Conservation (phyloP, 116 monocot species). For the Papilionanthe hybrid region DNA sequence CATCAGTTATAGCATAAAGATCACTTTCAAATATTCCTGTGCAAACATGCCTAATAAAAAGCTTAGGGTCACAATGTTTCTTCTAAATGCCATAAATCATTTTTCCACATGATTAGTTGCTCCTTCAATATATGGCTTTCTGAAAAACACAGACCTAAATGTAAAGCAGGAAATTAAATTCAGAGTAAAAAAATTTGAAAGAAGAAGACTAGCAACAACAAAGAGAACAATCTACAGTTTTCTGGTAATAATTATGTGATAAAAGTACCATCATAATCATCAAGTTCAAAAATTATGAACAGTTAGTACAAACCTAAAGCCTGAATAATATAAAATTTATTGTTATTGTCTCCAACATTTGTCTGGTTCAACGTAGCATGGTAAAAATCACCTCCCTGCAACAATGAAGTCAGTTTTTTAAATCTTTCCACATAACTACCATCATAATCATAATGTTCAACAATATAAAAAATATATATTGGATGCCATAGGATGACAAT, state of each 20-base stretch:
- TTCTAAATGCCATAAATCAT: neutral
- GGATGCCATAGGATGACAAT: neutral
- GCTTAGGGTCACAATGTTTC: neutral
- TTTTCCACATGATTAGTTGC: neutral
- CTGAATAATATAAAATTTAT: constrained; percentile 92
- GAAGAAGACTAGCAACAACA: neutral
- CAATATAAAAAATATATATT: neutral
- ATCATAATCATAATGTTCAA: neutral
- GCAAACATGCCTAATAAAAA: neutral
- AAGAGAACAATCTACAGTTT: neutral
- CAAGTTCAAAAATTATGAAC: constrained; percentile 1
- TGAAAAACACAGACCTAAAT: neutral
- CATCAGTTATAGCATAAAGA: no score
- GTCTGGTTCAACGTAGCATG: constrained; percentile 87
- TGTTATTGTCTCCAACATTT: constrained; percentile 87
- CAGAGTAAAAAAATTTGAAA: neutral
- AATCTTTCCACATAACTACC: no score
- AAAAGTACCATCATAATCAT: neutral
- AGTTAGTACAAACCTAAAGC: constrained; percentile 56
- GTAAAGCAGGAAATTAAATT: neutral
- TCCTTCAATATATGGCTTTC: neutral
- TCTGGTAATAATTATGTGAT: neutral
- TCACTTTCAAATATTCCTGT: neutral
- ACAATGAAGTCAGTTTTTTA: constrained; percentile 8
- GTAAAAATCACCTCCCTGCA: constrained; percentile 73